These are phyloP conservation scores for Epichloe sibirici DNA, from an alignment of 2,329 filamentous ascomycete genomes.

Conservation along the genomic window DNA sequence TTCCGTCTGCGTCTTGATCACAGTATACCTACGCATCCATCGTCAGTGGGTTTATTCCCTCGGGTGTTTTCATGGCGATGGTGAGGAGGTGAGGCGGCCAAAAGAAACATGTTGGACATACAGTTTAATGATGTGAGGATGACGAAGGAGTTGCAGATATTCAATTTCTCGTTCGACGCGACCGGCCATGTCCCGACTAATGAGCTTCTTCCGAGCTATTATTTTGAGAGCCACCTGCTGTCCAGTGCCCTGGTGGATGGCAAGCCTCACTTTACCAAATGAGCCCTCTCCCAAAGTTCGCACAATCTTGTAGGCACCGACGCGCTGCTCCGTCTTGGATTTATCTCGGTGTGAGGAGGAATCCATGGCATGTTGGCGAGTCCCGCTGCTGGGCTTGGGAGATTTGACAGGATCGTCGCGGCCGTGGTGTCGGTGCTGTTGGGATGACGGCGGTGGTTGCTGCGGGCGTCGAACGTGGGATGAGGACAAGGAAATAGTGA, in stretches of 20 bases:
- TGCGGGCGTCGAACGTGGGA: conserved; percentile 46
- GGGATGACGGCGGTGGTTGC: conserved; percentile 16
- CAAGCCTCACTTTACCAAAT: conserved; percentile 97
- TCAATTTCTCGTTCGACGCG: conserved; percentile 96
- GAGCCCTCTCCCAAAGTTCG: conserved; percentile 90
- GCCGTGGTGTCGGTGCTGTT: conserved; percentile 12
- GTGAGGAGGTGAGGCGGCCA: background rate
- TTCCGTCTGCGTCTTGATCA: conserved; percentile 86
- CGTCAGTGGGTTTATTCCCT: background rate
- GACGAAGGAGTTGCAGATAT: conserved; percentile 86
- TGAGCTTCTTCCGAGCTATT: conserved; percentile 88
- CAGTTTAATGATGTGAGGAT: conserved; percentile 98
- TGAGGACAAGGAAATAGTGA: conserved; percentile 62
- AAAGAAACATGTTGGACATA: conserved; percentile 31
- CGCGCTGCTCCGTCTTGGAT: conserved; percentile 62
- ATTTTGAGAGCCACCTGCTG: conserved; percentile 98
- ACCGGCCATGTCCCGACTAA: conserved; percentile 95
- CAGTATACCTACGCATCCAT: conserved; percentile 57
- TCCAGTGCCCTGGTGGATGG: conserved; percentile 79
- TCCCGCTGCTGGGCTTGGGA: conserved; percentile 12
- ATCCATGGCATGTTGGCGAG: conserved; percentile 23
- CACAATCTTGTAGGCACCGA: conserved; percentile 85
- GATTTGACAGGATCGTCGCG: conserved; percentile 12
- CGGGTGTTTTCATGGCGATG: background rate
- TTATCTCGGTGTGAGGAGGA: conserved; percentile 26